These are phyloP conservation scores for Cryphonectria japonica DNA, from an alignment of 2,329 filamentous ascomycete genomes.

Conservation along the genomic window DNA sequence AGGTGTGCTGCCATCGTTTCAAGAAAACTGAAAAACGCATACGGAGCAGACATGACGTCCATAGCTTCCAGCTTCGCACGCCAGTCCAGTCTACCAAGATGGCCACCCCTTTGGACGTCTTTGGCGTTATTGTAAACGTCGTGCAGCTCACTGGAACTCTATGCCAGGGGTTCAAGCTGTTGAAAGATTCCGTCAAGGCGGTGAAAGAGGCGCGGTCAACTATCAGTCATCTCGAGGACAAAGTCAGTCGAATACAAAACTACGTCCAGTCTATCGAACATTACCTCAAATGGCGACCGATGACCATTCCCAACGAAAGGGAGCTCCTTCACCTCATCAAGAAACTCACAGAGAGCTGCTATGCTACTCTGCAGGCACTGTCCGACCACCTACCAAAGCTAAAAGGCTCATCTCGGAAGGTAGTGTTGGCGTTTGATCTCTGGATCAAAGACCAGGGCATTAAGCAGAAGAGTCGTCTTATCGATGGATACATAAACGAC, in stretches of 20 bases:
- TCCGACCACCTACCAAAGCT: neutral
- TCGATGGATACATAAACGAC: constrained; percentile 18
- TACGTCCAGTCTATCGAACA: constrained; percentile 9
- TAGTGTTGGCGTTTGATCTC: neutral
- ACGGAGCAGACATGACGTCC: neutral
- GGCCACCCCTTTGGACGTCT: neutral
- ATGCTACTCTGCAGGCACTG: neutral
- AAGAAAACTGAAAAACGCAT: neutral
- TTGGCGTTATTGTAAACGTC: constrained; percentile 11
- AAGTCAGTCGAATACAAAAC: neutral
- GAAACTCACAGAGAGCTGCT: constrained; percentile 15
- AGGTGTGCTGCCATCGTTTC: neutral
- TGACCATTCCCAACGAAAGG: constrained; percentile 6
- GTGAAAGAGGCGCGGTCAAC: constrained; percentile 9
- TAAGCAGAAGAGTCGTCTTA: constrained; percentile 8
- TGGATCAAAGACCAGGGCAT: constrained; percentile 15
- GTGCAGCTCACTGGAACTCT: constrained; percentile 20
- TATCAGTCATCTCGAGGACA: constrained; percentile 4
- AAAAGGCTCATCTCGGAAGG: neutral
- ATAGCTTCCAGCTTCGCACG: neutral
- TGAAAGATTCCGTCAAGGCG: constrained; percentile 13
- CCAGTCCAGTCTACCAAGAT: neutral
- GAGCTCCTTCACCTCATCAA: constrained; percentile 17
- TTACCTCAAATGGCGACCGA: constrained; percentile 9
- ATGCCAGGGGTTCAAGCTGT: neutral